Base-by-base conservation (phyloP, 768 basidiomycete species). In the Atractiella rhizophila region DNA sequence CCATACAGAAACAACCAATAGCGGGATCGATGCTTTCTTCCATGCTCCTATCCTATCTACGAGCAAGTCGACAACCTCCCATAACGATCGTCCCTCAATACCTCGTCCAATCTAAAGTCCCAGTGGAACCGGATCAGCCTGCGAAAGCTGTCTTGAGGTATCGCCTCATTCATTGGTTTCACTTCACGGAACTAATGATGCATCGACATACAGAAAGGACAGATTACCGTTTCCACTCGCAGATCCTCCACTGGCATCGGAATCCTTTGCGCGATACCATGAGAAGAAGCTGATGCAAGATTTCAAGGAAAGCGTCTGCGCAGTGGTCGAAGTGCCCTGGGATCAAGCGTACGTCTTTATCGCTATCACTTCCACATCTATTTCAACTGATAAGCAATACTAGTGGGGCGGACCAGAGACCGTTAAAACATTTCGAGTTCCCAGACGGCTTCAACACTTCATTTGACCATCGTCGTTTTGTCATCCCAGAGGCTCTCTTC, bases 401-500 rank as follows among this genome's bases (percentile, higher is more conserved):
- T 72, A 32, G 62, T 65, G 11, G 59, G 65, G 40, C 68, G 70
- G 29, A 67, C 68, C 5, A 57, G 64, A 29, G 68, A 68, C 48
- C 74, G 69, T 48, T 48, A 3, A 41, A 55, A 25, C 48, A 56
- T 18, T 96, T 88, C 61, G 91, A 98, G 61, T 94, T 98, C 62
- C 81, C 91, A 0, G 82, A 80, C 26, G 91, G 91, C 1, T 94
- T 72, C 62, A 81, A 74, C 54, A 65, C 70, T 9, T 73, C 71
- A 53, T 91, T 85, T 59, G 53, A 67, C 8, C 80, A 94, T 4
- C 11, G 28, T 54, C 70, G 88, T 26, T 79, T 72, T 57, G 63
- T 67, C 43, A 72, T 82, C 12, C 78, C 85, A 37, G 91, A 98
- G 59, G 72, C 81, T 43, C 74, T 81, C 58, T 96, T 88, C 65